These are phyloP conservation scores for Lepiota venenata DNA, from an alignment of 768 basidiomycete species.

Conservation along the genomic window DNA sequence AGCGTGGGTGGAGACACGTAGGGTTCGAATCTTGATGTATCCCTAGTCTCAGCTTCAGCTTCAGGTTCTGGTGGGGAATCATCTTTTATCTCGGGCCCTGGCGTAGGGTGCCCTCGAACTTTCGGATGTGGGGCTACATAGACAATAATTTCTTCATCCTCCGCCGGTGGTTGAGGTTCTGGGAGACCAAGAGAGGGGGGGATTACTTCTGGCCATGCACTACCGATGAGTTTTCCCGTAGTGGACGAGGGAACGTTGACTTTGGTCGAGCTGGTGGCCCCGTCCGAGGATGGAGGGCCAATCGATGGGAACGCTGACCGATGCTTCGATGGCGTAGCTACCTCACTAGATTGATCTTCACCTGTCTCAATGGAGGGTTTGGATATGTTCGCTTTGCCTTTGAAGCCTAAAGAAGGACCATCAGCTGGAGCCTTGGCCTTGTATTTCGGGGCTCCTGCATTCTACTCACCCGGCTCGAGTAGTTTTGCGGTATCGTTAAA, in stretches of 20 bases:
- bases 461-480: constrained; percentile 27
- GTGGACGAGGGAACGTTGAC: background rate
- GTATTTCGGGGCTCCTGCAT: constrained; percentile 12
- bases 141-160: constrained; percentile 70
- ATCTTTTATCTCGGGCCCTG: background rate
- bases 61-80: background rate
- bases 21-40: constrained; percentile 21
- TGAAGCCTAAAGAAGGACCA: background rate
- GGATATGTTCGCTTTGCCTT: background rate
- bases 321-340: too few relatives aligned
- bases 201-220: constrained; percentile 13
- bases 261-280: too few relatives aligned
- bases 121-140: constrained; percentile 74
- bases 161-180: constrained; percentile 15
- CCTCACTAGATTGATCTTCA: background rate
- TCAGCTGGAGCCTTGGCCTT: constrained; percentile 7
- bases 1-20: constrained; percentile 18
- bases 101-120: background rate
- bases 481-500: constrained; percentile 58
- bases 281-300: too few relatives aligned
- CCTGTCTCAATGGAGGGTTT: background rate
- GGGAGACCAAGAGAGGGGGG: constrained; percentile 13
- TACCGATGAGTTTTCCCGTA: constrained; percentile 3
- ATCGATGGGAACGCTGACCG: too few relatives aligned
- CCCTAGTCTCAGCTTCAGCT: constrained; percentile 1